These are phyloP conservation scores for Achaetomiella virescens DNA, from an alignment of 495 filamentous ascomycete genomes.

Conservation along the genomic window DNA sequence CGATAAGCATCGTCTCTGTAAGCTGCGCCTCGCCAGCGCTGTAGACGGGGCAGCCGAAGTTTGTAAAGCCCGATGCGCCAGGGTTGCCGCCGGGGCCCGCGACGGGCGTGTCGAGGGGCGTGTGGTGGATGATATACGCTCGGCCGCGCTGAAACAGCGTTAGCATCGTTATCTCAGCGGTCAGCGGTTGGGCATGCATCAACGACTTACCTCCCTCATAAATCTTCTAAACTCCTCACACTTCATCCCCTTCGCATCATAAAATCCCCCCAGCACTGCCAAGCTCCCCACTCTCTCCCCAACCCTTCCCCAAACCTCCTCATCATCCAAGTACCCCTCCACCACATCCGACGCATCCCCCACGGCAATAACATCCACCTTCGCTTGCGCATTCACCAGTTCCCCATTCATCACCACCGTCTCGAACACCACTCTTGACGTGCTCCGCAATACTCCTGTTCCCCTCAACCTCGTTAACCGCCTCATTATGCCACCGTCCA, in stretches of 20 bases:
- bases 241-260: conserved; percentile 24
- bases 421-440: conserved; percentile 57
- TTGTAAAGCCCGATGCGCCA: conserved; percentile 21
- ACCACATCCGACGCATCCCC: conserved; percentile 51
- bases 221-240: conserved; percentile 40
- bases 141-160: conserved; percentile 44
- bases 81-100: conserved; percentile 39
- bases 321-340: conserved; percentile 48
- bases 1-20: conserved; percentile 35
- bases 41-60: conserved; percentile 41
- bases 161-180: background rate
- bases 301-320: conserved; percentile 44
- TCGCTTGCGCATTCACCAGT: conserved; percentile 37
- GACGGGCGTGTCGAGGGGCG: conserved; percentile 44
- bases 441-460: conserved; percentile 51
- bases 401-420: conserved; percentile 42
- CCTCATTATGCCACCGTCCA: conserved; percentile 30
- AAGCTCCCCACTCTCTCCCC: conserved; percentile 32
- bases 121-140: conserved; percentile 50
- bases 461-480: conserved; percentile 51
- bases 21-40: conserved; percentile 35
- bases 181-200: background rate
- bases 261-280: conserved; percentile 37
- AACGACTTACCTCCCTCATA: conserved; percentile 39
- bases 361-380: conserved; percentile 60